Evolutionary conservation across 2,329 filamentous ascomycete genomes (phyloP).

Genomic region (Aspergillus sp.): DNA sequence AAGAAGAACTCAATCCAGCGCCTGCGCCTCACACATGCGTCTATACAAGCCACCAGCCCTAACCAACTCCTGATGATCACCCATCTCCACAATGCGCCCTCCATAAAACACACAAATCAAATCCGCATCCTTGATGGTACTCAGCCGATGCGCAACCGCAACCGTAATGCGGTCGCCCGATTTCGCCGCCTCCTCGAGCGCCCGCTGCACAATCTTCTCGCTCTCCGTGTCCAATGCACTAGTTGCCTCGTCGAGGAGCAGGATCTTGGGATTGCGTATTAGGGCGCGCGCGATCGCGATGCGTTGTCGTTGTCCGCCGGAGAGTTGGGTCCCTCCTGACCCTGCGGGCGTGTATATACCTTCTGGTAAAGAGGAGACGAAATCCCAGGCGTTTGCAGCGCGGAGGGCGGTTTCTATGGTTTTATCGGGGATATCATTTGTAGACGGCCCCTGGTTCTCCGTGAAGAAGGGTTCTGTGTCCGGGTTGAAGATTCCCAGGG

Average conservation of each 20-base stretch:
- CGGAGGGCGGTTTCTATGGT: conserved; percentile 75
- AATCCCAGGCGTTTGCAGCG: conserved; percentile 90
- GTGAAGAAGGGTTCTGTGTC: conserved; percentile 30
- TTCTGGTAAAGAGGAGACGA: conserved; percentile 81
- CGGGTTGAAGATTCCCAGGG: conserved; percentile 70
- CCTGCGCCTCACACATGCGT: conserved; percentile 46
- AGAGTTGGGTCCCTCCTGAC: conserved; percentile 79
- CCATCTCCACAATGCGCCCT: conserved; percentile 79
- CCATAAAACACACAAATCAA: conserved; percentile 93
- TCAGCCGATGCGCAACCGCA: conserved; percentile 87
- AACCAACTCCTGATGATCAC: conserved; percentile 74
- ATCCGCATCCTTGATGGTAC: conserved; percentile 92
- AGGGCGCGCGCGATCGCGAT: conserved; percentile 90
- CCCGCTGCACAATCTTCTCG: conserved; percentile 61
- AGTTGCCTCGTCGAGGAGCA: conserved; percentile 78
- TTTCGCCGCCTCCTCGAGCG: conserved; percentile 74
- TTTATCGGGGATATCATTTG: conserved; percentile 59
- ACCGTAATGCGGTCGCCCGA: conserved; percentile 78
- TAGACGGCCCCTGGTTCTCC: not conserved
- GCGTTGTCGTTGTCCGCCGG: conserved; percentile 91
- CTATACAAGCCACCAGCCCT: conserved; percentile 40
- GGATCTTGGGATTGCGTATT: conserved; percentile 81
- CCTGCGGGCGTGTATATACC: conserved; percentile 85
- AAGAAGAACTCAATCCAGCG: not conserved
- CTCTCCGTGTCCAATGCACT: conserved; percentile 52